Conservation (phyloP, 768 basidiomycete species). For the Trametes villosa region DNA sequence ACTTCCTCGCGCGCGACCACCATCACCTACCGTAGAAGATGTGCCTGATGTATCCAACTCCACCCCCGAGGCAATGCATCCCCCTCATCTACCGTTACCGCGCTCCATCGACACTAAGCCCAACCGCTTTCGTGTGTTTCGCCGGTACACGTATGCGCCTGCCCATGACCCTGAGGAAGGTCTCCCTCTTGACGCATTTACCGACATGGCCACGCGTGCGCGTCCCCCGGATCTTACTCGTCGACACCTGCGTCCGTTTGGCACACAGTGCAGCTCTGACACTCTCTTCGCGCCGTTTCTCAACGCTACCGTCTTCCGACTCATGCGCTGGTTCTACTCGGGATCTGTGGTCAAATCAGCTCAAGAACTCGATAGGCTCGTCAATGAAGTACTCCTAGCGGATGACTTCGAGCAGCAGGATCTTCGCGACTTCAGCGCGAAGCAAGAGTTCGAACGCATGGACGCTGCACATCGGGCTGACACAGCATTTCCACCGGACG, state of each 20-base stretch:
- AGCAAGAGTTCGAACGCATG: slow-evolving; percentile 5
- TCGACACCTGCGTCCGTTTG: neutral
- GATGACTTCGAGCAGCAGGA: slow-evolving; percentile 2
- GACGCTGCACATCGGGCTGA: slow-evolving; percentile 3
- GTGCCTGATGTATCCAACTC: too few relatives aligned
- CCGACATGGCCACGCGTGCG: neutral
- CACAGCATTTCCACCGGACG: slow-evolving; percentile 14
- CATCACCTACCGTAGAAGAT: too few relatives aligned
- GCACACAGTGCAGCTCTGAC: neutral
- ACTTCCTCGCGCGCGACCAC: too few relatives aligned
- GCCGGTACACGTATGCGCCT: neutral
- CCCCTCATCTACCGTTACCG: too few relatives aligned
- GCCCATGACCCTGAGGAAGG: slow-evolving; percentile 10
- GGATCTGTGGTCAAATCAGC: slow-evolving; percentile 34
- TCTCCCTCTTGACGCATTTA: neutral
- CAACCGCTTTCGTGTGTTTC: slow-evolving; percentile 10
- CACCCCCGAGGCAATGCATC: too few relatives aligned
- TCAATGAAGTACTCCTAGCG: slow-evolving; percentile 16
- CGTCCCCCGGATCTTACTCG: too few relatives aligned
- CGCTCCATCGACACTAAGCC: neutral
- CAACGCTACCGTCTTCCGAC: slow-evolving; percentile 28
- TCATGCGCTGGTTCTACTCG: slow-evolving; percentile 37
- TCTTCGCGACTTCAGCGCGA: neutral
- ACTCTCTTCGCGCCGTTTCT: slow-evolving; percentile 13
- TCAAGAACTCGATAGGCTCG: slow-evolving; percentile 29